Conservation (phyloP, 2,329 filamentous ascomycete genomes). For the Dichotomopilus funicola region DNA sequence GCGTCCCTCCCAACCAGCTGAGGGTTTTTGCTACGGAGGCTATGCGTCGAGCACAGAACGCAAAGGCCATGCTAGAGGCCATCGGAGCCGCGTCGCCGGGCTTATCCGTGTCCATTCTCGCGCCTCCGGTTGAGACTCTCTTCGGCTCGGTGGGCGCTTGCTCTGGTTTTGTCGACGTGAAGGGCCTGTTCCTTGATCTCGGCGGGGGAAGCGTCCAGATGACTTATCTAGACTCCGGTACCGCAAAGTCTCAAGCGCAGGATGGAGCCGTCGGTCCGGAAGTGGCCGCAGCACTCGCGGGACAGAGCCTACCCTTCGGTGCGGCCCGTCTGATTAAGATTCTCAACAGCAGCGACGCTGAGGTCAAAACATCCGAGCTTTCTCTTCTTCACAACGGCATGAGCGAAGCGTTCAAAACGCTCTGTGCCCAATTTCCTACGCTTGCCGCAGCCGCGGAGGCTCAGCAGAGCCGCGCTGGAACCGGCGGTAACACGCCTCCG, state of each 20-base stretch:
- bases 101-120: constrained; percentile 64
- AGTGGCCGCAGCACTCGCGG: constrained; percentile 45
- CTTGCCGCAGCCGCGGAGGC: constrained; percentile 40
- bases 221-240: constrained; percentile 51
- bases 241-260: constrained; percentile 17
- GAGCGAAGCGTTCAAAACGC: constrained; percentile 50
- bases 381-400: constrained; percentile 53
- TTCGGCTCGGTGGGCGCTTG: constrained; percentile 79
- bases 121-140: constrained; percentile 73
- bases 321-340: constrained; percentile 51
- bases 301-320: constrained; percentile 55
- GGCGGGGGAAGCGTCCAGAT: constrained; percentile 67
- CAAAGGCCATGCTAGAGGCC: constrained; percentile 55
- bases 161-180: constrained; percentile 61
- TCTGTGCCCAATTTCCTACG: constrained; percentile 42
- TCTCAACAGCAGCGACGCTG: constrained; percentile 35
- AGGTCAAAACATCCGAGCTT: constrained; percentile 41
- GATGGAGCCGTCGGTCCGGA: constrained; percentile 36
- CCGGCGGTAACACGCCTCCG: constrained; percentile 23
- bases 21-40: constrained; percentile 83
- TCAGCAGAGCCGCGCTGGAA: constrained; percentile 30
- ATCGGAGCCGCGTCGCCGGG: constrained; percentile 57
- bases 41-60: constrained; percentile 73
- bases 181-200: constrained; percentile 78
- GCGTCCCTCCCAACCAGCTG: constrained; percentile 59